Evolutionary conservation across 805 yeast genomes (phyloP).

Genomic region (Ogataea paraovalis): DNA sequence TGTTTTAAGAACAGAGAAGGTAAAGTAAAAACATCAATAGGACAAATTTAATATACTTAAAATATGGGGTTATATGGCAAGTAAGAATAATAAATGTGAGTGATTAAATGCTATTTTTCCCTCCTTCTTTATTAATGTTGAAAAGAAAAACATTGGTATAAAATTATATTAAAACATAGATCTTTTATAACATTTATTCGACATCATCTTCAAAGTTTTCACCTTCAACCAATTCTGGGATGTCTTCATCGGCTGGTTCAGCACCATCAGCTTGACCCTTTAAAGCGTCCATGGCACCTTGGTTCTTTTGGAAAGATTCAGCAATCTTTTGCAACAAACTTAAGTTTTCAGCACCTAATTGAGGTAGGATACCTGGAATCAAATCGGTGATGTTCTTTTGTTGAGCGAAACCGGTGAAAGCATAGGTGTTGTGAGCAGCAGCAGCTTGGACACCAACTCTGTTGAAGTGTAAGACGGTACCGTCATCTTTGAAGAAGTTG

Average conservation of each 20-base stretch:
- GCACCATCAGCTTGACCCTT: conserved; percentile 35
- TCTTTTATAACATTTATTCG: conserved; percentile 19
- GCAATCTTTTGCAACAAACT: conserved; percentile 87
- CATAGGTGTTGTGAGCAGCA: conserved; percentile 84
- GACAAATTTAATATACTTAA: too few species aligned
- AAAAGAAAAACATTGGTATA: background rate
- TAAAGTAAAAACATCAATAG: too few species aligned
- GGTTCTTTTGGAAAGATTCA: conserved; percentile 70
- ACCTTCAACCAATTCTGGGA: conserved; percentile 82
- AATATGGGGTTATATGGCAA: too few species aligned
- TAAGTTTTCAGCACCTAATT: conserved; percentile 93
- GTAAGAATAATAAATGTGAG: too few species aligned
- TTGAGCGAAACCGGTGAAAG: conserved; percentile 92
- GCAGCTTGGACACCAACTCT: conserved; percentile 96
- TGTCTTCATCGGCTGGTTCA: conserved; percentile 47
- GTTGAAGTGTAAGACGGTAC: conserved; percentile 92
- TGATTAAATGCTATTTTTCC: too few species aligned
- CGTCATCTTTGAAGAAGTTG: conserved; percentile 95
- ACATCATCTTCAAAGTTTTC: conserved; percentile 72
- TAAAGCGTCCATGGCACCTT: conserved; percentile 35
- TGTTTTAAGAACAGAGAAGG: too few species aligned
- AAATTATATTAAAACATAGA: background rate
- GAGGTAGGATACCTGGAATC: conserved; percentile 91
- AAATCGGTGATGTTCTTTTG: conserved; percentile 89
- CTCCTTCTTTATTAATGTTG: too few species aligned